A percentile compares a stretch with the other conserved stretches of the same genome.
Evolutionary conservation across 2,329 filamentous ascomycete species (phyloP).

Genomic region (Monascus ruber): DNA sequence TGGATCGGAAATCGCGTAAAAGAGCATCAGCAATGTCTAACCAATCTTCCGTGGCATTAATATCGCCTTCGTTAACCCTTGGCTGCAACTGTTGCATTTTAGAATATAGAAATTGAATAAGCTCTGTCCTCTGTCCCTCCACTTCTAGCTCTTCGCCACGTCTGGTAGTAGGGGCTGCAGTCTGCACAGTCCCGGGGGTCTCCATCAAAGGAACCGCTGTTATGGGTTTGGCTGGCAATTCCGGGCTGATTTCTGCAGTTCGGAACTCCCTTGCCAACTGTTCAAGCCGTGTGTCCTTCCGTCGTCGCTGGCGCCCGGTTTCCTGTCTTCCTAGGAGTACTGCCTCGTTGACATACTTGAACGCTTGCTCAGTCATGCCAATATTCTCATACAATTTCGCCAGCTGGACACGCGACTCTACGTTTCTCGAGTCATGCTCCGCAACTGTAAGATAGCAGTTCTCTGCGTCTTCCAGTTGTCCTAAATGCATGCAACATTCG

Average conservation of each 20-base stretch:
- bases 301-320: conserved; percentile 17
- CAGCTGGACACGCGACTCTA: conserved; percentile 67
- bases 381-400: conserved; percentile 74
- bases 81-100: conserved; percentile 39
- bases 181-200: conserved; percentile 8
- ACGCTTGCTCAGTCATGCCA: conserved; percentile 62
- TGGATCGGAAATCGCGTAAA: conserved; percentile 49
- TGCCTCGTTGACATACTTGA: conserved; percentile 65
- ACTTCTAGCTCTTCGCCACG: conserved; percentile 17
- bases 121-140: conserved; percentile 28
- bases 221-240: conserved; percentile 6
- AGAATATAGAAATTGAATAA: conserved; percentile 34
- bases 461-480: conserved; percentile 58
- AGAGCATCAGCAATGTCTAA: conserved; percentile 48
- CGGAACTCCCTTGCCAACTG: conserved; percentile 30
- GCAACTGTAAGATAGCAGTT: conserved; percentile 66
- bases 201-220: conserved; percentile 4
- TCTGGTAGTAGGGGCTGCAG: conserved; percentile 8
- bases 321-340: conserved; percentile 48
- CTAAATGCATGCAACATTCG: conserved; percentile 55
- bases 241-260: conserved; percentile 10
- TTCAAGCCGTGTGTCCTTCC: conserved; percentile 27
- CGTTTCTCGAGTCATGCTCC: conserved; percentile 57
- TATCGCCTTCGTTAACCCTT: conserved; percentile 38
- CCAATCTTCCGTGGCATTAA: conserved; percentile 43